Evolutionary conservation across 257 asterid genomes (phyloP), one percentile per base, ranked within the genome.

Genomic region (Nicotiana tabacum): DNA sequence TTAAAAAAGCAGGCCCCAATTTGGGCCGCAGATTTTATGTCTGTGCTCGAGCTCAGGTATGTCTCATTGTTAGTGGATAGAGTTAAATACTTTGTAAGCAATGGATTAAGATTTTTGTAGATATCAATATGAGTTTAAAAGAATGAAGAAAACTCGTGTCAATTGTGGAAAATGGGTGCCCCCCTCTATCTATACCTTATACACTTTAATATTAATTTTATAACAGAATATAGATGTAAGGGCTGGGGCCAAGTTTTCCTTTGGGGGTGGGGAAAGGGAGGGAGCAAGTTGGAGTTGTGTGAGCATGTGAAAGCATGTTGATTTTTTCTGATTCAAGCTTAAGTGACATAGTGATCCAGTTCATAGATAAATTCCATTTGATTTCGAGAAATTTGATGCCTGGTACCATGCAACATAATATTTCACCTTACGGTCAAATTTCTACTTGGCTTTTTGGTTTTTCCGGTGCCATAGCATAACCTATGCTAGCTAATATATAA

Each of bases 21-120:
- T 85, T 86, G 58, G 98, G 99, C 46, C 94, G 94, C 76, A 91
- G 91, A 70, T 96, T 96, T 90, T 96, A 90, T 82, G 97, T 91
- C 46, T 96, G 99, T 85, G 95, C 97, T 27, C 98, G 98, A 60
- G 97, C 97, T 80, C 98, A 96, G 99, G 98, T 93, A 93, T 80
- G 80, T 64, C 39, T 53, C 35, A 18, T 80, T 84, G 15, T 57
- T 66, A 21, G 48, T 81, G 37, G 82, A 77, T 67, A 2, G 74
- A 64, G 46, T 83, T 84, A 72, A 43, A 39, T 57, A 55, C 74
- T 82, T 77, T 81, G 32, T 35, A 56, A 76, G 84, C 60, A 76
- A 83, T 74, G 69, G 80, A 32, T 77, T 58, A 21, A 12, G 61
- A 9, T 65, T 10, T 61, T 55, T 15, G 15, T 77, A 46, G 17